Evolutionary conservation across 371 early-diverging fungal genomes (phyloP), one percentile per base, ranked within the genome.

Genomic region (Batkoa obscura): DNA sequence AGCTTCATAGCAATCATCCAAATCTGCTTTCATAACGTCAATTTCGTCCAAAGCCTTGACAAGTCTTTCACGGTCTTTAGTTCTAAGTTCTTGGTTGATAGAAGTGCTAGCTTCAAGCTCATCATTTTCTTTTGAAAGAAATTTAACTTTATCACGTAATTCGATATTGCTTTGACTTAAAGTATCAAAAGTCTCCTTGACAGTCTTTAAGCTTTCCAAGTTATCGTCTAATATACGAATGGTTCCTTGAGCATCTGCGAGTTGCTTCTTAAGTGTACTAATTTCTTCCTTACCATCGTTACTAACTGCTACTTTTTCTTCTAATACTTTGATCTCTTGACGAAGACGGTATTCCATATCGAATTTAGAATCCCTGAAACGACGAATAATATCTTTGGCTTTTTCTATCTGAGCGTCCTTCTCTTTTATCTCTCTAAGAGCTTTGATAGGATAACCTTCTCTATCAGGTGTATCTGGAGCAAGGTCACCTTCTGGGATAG

Each of bases 81-180:
- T 88, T 64, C 91, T 92, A 61, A 92, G 64, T 62, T 92, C 90
- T 53, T 94, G 90, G 60, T 87, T 89, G 38, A 92, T 68, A 59
- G 88, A 89, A 62, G 82, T 80, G 23, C 93, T 70, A 1, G 89
- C 85, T 67, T 95, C 93, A 32, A 93, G 70, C 60, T 89, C 92
- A 45, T 88, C 93, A 8, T 90, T 78, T 2, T 72, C 71, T 31
- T 68, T 70, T 54, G 75, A 73, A 71, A 88, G 62, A 60, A 91
- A 86, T 57, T 90, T 89, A 38, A 88, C 39, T 58, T 75, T 75
- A 58, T 71, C 67, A 31, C 67, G 62, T 2, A 66, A 56, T 34
- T 56, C 51, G 12, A 67, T 35, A 59, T 71, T 71, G 51, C 68
- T 64, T 13, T 68, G 65, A 1, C 64, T 67, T 53, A 71, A 43